These are phyloP conservation scores for Lodderomyces margitis DNA, from an alignment of 1,139 yeast species.

Conservation along the genomic window DNA sequence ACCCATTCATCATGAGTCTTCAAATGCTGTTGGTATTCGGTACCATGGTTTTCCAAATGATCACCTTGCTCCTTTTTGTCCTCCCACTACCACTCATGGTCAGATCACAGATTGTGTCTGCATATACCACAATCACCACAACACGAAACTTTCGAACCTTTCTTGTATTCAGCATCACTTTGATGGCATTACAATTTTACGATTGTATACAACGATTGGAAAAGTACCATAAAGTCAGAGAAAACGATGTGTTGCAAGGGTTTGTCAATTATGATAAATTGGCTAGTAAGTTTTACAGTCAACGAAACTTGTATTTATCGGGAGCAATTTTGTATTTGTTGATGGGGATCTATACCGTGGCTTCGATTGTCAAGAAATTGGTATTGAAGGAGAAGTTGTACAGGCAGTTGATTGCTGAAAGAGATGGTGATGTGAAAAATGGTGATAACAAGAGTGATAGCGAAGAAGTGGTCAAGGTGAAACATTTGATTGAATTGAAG, in stretches of 20 bases:
- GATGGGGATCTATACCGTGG: conserved; percentile 57
- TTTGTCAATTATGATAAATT: conserved; percentile 37
- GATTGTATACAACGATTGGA: conserved; percentile 57
- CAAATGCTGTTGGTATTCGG: conserved; percentile 46
- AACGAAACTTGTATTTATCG: conserved; percentile 67
- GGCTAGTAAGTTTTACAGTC: conserved; percentile 63
- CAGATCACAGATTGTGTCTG: conserved; percentile 44
- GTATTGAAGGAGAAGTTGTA: conserved; percentile 53
- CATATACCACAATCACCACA: conserved; percentile 33
- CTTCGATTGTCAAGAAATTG: conserved; percentile 54
- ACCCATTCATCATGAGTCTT: conserved; percentile 34
- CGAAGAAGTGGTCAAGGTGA: conserved; percentile 35
- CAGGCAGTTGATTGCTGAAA: conserved; percentile 22
- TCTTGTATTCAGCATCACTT: conserved; percentile 39
- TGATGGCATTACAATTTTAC: conserved; percentile 54
- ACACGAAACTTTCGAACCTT: conserved; percentile 52
- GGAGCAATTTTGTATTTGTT: conserved; percentile 67
- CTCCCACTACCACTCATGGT: conserved; percentile 62
- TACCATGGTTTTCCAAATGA: conserved; percentile 55
- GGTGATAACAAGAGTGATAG: conserved; percentile 16
- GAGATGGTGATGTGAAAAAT: conserved; percentile 11
- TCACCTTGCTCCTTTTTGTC: conserved; percentile 48
- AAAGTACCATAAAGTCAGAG: conserved; percentile 23
- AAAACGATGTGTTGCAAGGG: conserved; percentile 13
- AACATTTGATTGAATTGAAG: conserved; percentile 42